phyloP scores from a whole-genome alignment of 495 filamentous ascomycete species.

The Talaromyces ruber region DNA sequence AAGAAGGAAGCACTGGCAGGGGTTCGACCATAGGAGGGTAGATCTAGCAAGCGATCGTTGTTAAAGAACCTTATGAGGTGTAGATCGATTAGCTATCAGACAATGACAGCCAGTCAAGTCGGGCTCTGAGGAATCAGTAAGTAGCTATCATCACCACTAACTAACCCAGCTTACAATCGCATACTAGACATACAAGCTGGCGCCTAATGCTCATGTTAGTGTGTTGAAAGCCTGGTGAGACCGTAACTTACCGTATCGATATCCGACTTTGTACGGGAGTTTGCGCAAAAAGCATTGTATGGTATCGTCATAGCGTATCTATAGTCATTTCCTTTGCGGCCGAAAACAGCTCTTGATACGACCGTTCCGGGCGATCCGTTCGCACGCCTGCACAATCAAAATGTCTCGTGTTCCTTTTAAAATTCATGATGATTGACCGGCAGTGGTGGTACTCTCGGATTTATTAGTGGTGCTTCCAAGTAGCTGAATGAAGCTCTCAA shows the following conservation, averaged over 20 bases:
- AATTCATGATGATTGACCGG: neutral
- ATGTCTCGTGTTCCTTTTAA: neutral
- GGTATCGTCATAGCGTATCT: neutral
- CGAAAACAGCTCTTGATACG: slow-evolving; percentile 1
- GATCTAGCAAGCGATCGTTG: neutral
- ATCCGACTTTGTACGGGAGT: neutral
- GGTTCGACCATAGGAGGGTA: neutral
- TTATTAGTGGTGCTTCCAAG: neutral
- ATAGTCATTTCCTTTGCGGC: neutral
- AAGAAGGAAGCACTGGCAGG: neutral
- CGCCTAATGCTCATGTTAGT: neutral
- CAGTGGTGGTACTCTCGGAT: no score
- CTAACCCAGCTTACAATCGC: neutral
- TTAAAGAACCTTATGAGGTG: neutral
- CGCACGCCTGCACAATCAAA: neutral
- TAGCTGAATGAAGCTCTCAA: neutral
- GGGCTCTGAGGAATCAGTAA: neutral
- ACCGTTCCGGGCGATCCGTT: neutral
- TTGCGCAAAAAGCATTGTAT: neutral
- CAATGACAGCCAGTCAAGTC: neutral
- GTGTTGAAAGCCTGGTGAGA: neutral
- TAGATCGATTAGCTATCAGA: neutral
- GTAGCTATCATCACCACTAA: neutral
- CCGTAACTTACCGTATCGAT: neutral
- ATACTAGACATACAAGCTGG: neutral